Conservation (phyloP, 345 rosid species). For the Cardamine chenopodiifolia region DNA sequence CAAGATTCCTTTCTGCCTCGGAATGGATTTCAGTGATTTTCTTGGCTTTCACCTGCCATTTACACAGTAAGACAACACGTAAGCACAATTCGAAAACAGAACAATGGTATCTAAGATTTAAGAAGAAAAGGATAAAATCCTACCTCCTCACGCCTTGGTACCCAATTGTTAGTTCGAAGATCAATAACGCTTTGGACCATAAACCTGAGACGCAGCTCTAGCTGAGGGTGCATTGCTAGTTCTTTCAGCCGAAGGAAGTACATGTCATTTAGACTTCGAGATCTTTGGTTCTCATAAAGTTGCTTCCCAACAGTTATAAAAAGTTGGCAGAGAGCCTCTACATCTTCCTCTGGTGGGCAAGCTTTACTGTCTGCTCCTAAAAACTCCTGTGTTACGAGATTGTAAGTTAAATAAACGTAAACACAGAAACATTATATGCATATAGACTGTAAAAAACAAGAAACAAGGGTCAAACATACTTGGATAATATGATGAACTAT, state of each 20-base stretch:
- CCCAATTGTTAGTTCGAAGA: slow-evolving; percentile 73
- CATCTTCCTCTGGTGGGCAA: slow-evolving; percentile 85
- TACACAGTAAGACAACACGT: slow-evolving; percentile 4
- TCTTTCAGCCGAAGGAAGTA: slow-evolving; percentile 70
- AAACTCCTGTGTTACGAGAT: slow-evolving; percentile 62
- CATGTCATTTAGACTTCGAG: slow-evolving; percentile 63
- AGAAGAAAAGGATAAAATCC: neutral
- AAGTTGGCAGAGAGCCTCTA: slow-evolving; percentile 85
- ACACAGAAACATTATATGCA: neutral
- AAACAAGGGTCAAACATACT: slow-evolving; percentile 42
- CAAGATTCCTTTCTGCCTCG: slow-evolving; percentile 83
- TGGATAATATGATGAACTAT: slow-evolving; percentile 80
- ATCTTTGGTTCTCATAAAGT: slow-evolving; percentile 70
- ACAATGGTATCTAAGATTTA: neutral
- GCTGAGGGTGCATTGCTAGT: slow-evolving; percentile 58
- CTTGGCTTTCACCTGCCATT: slow-evolving; percentile 82
- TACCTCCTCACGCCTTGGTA: slow-evolving; percentile 98
- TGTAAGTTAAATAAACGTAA: slow-evolving; percentile 1
- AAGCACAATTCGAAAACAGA: neutral
- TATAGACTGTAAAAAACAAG: neutral
- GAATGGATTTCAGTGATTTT: slow-evolving; percentile 88
- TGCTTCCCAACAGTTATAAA: slow-evolving; percentile 82
- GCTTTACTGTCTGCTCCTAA: slow-evolving; percentile 57
- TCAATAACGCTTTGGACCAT: slow-evolving; percentile 81
- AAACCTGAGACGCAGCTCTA: slow-evolving; percentile 74